A percentile compares a stretch with the other conserved stretches of the same genome.
phyloP scores from a whole-genome alignment of 2,329 filamentous ascomycete genomes.

The Talaromyces sp. region DNA sequence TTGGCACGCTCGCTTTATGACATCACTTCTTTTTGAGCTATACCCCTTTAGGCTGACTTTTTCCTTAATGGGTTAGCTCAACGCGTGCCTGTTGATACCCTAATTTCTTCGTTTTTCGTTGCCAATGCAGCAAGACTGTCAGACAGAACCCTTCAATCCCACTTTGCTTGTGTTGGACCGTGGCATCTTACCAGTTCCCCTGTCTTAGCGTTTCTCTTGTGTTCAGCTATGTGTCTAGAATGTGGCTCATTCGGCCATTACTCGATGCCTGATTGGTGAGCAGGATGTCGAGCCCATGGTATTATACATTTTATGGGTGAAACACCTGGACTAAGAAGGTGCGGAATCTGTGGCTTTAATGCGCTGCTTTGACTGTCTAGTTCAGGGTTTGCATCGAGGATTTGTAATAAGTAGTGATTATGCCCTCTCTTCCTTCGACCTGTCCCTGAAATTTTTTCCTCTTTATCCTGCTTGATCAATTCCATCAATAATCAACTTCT shows the following conservation, averaged over 20 bases:
- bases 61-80: not conserved
- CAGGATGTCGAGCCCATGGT: not conserved
- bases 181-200: not conserved
- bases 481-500: not conserved
- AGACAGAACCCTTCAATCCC: not conserved
- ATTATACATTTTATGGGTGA: not conserved
- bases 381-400: not conserved
- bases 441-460: not conserved
- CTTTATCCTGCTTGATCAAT: not conserved
- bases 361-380: not conserved
- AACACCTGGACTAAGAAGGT: not conserved
- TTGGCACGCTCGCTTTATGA: conserved; percentile 19
- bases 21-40: conserved; percentile 6
- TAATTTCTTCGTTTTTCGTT: conserved; percentile 5
- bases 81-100: conserved; percentile 7
- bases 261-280: not conserved
- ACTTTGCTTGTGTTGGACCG: not conserved
- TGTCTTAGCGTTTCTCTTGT: not conserved
- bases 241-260: not conserved
- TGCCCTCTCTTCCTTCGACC: not conserved
- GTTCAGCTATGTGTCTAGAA: not conserved
- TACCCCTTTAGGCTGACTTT: not conserved
- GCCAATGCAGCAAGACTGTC: not conserved
- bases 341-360: not conserved
- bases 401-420: not conserved